Evolutionary conservation across 768 basidiomycete species (phyloP).

Genomic region (Trametes coccinea): DNA sequence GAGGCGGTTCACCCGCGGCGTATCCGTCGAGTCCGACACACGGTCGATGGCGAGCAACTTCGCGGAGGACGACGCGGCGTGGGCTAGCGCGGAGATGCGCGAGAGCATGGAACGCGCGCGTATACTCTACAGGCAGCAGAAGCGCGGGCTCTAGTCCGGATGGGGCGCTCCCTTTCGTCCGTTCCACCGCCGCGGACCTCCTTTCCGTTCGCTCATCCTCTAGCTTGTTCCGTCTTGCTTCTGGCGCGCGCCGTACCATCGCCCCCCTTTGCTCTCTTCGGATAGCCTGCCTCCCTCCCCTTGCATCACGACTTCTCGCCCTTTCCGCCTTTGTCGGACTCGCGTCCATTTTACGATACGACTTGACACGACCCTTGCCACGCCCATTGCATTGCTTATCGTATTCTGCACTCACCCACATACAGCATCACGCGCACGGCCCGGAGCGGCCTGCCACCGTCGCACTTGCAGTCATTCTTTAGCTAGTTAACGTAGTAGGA

Average conservation of each 20-base stretch:
- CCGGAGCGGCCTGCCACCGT: too few species aligned
- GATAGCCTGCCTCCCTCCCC: neutral
- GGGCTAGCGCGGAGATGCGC: conserved; percentile 65
- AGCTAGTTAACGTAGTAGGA: conserved; percentile 9
- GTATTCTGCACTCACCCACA: neutral
- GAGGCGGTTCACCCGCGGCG: conserved; percentile 37
- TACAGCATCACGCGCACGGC: conserved; percentile 1
- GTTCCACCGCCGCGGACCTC: neutral
- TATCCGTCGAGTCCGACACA: conserved; percentile 38
- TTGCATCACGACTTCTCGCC: neutral
- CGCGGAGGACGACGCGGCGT: conserved; percentile 49
- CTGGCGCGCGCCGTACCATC: neutral
- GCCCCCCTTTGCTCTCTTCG: neutral
- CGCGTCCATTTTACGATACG: conserved; percentile 6
- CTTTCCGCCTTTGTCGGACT: too few species aligned
- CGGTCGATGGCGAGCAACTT: conserved; percentile 22
- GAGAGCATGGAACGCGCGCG: conserved; percentile 74
- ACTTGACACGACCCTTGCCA: conserved; percentile 17
- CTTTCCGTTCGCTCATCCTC: neutral
- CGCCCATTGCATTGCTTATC: conserved; percentile 1
- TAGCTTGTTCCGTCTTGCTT: neutral
- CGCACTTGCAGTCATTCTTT: conserved; percentile 3
- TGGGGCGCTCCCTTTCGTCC: neutral
- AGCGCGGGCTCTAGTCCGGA: conserved; percentile 8
- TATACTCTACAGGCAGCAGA: conserved; percentile 34